A percentile compares a stretch with the other conserved stretches of the same genome.
Conservation (phyloP, 1,139 yeast genomes). For the Yamadazyma friedrichii region DNA sequence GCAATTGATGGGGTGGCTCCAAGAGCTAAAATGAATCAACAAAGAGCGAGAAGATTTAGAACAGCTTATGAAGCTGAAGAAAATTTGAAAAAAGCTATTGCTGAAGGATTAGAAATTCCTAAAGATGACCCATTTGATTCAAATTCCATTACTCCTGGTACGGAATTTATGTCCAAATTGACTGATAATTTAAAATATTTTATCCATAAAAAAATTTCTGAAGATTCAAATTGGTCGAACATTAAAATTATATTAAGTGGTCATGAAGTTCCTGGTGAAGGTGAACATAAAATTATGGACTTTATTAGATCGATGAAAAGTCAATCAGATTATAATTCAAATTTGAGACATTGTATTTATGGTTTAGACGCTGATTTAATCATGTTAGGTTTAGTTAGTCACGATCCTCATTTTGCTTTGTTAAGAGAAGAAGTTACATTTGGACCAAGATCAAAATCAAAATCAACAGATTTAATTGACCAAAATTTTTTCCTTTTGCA, state of each 20-base stretch:
- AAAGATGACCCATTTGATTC: slow-evolving; percentile 86
- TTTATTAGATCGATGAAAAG: slow-evolving; percentile 82
- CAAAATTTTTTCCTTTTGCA: slow-evolving; percentile 85
- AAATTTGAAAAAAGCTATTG: slow-evolving; percentile 62
- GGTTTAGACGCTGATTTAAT: slow-evolving; percentile 98
- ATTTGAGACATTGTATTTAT: slow-evolving; percentile 91
- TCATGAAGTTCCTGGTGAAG: slow-evolving; percentile 99
- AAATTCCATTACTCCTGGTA: slow-evolving; percentile 96
- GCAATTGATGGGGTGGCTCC: slow-evolving; percentile 99
- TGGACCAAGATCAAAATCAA: slow-evolving; percentile 52
- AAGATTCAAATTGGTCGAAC: slow-evolving; percentile 89
- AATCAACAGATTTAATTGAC: slow-evolving; percentile 58
- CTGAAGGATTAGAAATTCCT: slow-evolving; percentile 61
- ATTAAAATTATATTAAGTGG: slow-evolving; percentile 85
- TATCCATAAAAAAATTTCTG: slow-evolving; percentile 85
- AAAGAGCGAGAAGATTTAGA: slow-evolving; percentile 93
- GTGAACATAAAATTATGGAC: slow-evolving; percentile 98
- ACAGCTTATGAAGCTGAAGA: slow-evolving; percentile 93
- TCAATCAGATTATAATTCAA: slow-evolving; percentile 73
- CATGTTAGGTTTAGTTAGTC: slow-evolving; percentile 94
- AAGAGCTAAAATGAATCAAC: slow-evolving; percentile 98
- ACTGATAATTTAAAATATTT: slow-evolving; percentile 85
- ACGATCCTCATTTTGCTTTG: slow-evolving; percentile 93
- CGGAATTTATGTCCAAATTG: slow-evolving; percentile 93
- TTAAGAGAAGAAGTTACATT: slow-evolving; percentile 94